Evolutionary conservation across 129 eudicot species (phyloP), one percentile per base, ranked within the genome.

Genomic region (Escallonia rubra): DNA sequence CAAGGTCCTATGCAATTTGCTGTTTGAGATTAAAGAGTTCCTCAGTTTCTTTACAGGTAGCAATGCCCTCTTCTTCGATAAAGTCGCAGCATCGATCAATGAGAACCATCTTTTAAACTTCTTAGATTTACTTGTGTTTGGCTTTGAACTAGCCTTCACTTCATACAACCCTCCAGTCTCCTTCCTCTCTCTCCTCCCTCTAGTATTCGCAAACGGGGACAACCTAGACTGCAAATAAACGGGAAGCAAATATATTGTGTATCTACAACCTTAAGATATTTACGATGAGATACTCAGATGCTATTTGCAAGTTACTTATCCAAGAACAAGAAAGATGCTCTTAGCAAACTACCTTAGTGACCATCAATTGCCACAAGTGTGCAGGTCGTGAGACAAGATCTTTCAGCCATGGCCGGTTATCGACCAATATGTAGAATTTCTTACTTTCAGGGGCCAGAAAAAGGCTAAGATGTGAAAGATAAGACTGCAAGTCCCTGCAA

Each of bases 351-450:
- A 93, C 96, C 96, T 93, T 93, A 54, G 96, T 93, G 61, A 93
- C 96, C 96, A 93, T 86, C 79, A 93, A 77, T 74, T 89, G 98
- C 98, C 98, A 93, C 72, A 89, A 76, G 74, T 89, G 98, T 38
- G 98, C 88, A 71, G 95, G 91, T 34, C 90, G 84, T 11, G 98
- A 86, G 10, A 73, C 96, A 63, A 86, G 86, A 67, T 90, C 87
- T 59, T 86, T 63, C 60, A 86, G 72, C 98, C 98, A 93, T 67
- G 98, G 98, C 54, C 95, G 68, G 55, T 93, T 93, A 74, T 93
- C 98, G 60, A 93, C 95, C 82, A 93, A 80, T 54, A 93, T 85
- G 73, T 86, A 93, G 57, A 93, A 74, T 40, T 79, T 84, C 66
- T 82, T 81, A 79, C 95, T 76, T 66, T 93, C 95, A 70, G 88